These are phyloP conservation scores for Narthecium ossifragum DNA, from an alignment of 106 monocot genomes.

Conservation along the genomic window DNA sequence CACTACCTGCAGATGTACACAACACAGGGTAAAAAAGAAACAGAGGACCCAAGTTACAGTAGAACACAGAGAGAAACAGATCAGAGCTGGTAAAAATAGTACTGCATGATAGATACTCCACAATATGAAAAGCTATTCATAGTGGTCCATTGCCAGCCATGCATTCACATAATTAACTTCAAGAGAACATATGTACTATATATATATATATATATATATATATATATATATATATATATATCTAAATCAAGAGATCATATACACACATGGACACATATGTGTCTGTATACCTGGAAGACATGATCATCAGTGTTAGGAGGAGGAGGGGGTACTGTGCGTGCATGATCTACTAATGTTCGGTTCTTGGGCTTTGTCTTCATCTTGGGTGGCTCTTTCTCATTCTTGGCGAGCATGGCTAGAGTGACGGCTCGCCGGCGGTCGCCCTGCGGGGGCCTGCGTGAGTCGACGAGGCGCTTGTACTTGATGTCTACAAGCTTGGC, in stretches of 20 bases:
- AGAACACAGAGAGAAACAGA: too few relatives aligned
- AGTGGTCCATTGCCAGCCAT: too few relatives aligned
- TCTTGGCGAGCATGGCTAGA: slow-evolving; percentile 34
- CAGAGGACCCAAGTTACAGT: too few relatives aligned
- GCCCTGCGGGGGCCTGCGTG: slow-evolving; percentile 1
- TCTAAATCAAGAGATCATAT: neutral
- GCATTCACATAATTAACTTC: too few relatives aligned
- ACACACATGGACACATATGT: neutral
- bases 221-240: neutral
- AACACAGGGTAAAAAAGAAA: too few relatives aligned
- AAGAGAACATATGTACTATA: neutral
- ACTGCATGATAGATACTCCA: too few relatives aligned
- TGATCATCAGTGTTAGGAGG: slow-evolving; percentile 8
- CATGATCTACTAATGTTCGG: too few relatives aligned
- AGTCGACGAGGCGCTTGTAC: slow-evolving; percentile 37
- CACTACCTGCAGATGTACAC: slow-evolving; percentile 77
- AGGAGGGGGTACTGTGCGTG: too few relatives aligned
- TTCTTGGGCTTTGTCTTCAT: too few relatives aligned
- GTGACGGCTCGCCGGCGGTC: slow-evolving; percentile 23
- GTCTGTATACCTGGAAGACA: slow-evolving; percentile 41
- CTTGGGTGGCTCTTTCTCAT: slow-evolving; percentile 14
- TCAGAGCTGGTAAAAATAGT: too few relatives aligned
- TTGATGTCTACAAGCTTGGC: slow-evolving; percentile 33
- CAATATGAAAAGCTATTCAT: too few relatives aligned
- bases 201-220: neutral